Evolutionary conservation across 345 rosid genomes (phyloP), one percentile per base, ranked within the genome.

Genomic region (Clarkia xantiana): DNA sequence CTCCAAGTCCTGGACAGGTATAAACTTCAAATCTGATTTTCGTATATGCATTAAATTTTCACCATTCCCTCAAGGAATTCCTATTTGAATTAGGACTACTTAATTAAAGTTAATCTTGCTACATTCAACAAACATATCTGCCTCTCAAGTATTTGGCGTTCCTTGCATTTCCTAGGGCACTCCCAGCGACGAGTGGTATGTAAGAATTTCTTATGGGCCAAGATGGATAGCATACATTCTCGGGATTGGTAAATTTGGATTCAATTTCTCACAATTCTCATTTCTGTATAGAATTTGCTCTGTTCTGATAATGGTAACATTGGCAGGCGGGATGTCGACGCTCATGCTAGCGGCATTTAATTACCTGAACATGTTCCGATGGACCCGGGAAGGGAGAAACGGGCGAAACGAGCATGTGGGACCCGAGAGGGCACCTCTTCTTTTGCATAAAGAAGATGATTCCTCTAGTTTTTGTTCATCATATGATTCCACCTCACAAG

Each of bases 381-480:
- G 45, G 58, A 53, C 40, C 18, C 69, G 57, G 15, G 80, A 67
- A 63, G 45, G 45, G 15, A 29, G 36, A 29, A 29, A 29, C 36
- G 50, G 44, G 61, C 74, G 36, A 15, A 48, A 42, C 62, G 71
- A 67, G 15, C 76, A 62, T 55, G 54, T 42, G 39, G 80, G 55
- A 53, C 58, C 76, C 14, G 62, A 52, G 3, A 73, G 85, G 58
- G 82, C 96, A 49, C 99, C 97, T 52, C 78, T 93, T 45, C 79
- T 93, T 56, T 62, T 74, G 0, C 55, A 65, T 13, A 93, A 87
- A 71, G 96, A 84, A 11, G 96, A 91, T 46, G 96, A 91, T 58
- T 69, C 78, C 69, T 75, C 94, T 9, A 91, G 95, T 62, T 78
- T 85, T 90, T 86, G 95, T 60, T 87, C 99, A 19, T 93, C 99